These are phyloP conservation scores for Pichia sp. DNA, from an alignment of 1,139 yeast genomes.

Conservation along the genomic window DNA sequence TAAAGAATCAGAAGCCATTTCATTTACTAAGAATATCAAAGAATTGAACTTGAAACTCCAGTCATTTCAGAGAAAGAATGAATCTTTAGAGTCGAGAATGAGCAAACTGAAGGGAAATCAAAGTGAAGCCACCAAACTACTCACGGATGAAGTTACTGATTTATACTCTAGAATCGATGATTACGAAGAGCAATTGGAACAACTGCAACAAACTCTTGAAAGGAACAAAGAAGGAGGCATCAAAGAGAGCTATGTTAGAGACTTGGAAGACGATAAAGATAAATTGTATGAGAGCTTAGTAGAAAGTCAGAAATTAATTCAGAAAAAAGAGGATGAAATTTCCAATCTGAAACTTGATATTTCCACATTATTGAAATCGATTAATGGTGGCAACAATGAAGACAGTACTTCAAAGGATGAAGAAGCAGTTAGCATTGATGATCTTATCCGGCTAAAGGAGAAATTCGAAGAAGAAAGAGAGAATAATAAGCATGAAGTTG, in stretches of 20 bases:
- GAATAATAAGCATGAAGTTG: constrained; percentile 4
- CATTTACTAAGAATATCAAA: constrained; percentile 6
- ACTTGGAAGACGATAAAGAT: constrained; percentile 16
- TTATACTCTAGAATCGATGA: constrained; percentile 12
- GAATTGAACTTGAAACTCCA: constrained; percentile 9
- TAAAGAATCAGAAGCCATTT: constrained; percentile 8
- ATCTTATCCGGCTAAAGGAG: constrained; percentile 11
- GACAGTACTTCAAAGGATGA: not conserved
- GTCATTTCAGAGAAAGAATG: constrained; percentile 8
- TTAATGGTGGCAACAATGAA: not conserved
- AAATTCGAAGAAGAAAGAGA: constrained; percentile 14
- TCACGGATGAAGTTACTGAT: constrained; percentile 16
- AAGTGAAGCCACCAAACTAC: constrained; percentile 8
- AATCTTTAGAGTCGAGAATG: constrained; percentile 1
- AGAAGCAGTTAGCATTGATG: constrained; percentile 9
- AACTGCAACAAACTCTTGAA: constrained; percentile 4
- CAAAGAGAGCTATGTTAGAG: constrained; percentile 14
- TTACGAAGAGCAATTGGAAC: constrained; percentile 8
- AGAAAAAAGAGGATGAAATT: constrained; percentile 11
- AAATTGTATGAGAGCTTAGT: constrained; percentile 13
- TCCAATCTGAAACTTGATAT: constrained; percentile 7
- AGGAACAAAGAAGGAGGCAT: not conserved
- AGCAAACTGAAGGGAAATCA: constrained; percentile 2
- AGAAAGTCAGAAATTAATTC: constrained; percentile 1
- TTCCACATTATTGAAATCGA: not conserved